A percentile compares a stretch with the other conserved stretches of the same genome.
These are phyloP conservation scores for Mucor mucedo DNA, from an alignment of 371 early-diverging fungal genomes.

Conservation along the genomic window DNA sequence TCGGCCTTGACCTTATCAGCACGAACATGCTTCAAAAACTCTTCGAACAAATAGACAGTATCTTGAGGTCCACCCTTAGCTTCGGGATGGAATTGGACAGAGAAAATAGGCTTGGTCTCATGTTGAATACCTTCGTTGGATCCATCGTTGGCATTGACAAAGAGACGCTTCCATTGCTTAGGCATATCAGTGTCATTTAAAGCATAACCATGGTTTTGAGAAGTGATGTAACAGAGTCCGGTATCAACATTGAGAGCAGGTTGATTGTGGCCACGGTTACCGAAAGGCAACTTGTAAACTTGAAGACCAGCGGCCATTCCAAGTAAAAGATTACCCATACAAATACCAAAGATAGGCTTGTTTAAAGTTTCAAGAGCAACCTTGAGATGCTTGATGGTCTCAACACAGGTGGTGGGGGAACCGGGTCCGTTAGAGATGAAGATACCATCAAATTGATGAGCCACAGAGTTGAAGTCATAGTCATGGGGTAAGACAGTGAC, in stretches of 20 bases:
- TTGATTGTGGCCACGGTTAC: conserved; percentile 97
- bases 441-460: conserved; percentile 81
- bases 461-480: conserved; percentile 65
- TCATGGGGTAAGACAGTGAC: conserved; percentile 91
- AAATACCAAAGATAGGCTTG: conserved; percentile 95
- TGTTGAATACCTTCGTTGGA: conserved; percentile 92
- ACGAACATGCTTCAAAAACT: conserved; percentile 51
- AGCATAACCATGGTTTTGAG: conserved; percentile 94
- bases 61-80: conserved; percentile 92
- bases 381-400: conserved; percentile 74
- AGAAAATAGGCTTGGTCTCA: conserved; percentile 66
- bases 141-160: conserved; percentile 90
- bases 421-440: conserved; percentile 97
- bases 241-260: conserved; percentile 80
- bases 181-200: conserved; percentile 72
- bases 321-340: conserved; percentile 94
- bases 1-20: conserved; percentile 24
- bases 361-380: conserved; percentile 62
- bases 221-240: conserved; percentile 73
- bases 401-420: conserved; percentile 71
- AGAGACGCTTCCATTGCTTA: conserved; percentile 80
- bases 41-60: conserved; percentile 82
- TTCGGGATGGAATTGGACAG: conserved; percentile 97
- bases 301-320: conserved; percentile 89
- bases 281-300: conserved; percentile 90